phyloP scores from a whole-genome alignment of 306 rosid genomes.

The Casuarina glauca region DNA sequence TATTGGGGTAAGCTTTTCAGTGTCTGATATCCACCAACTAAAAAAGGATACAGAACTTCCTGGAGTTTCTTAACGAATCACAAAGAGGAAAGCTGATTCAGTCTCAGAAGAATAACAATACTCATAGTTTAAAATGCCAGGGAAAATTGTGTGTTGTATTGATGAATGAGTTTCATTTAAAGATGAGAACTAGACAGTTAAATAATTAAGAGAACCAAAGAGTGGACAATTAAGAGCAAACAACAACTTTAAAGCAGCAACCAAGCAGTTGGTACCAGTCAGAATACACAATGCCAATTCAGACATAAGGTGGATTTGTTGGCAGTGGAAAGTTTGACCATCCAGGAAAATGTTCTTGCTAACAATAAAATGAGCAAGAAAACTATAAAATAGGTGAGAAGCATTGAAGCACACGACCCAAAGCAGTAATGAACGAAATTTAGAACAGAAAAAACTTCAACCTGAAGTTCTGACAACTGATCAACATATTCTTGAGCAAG shows the following conservation, averaged over 20 bases:
- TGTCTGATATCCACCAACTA: no score
- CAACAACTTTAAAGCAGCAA: neutral
- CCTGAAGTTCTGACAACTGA: slow-evolving; percentile 98
- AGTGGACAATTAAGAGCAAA: neutral
- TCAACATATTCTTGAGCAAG: slow-evolving; percentile 97
- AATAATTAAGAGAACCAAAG: neutral
- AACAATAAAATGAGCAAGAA: neutral
- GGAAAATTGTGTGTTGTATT: neutral
- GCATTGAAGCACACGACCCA: neutral
- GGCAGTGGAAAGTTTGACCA: neutral
- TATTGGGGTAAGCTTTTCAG: neutral
- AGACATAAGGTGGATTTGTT: neutral
- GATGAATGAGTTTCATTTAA: neutral
- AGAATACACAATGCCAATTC: neutral
- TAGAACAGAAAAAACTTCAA: slow-evolving; percentile 26
- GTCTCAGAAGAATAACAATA: neutral
- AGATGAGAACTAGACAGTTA: neutral
- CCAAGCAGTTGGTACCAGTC: neutral
- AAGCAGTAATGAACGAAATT: slow-evolving; percentile 19
- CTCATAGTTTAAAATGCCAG: neutral
- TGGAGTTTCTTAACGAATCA: neutral
- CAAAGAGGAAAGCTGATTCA: neutral
- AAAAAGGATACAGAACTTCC: no score
- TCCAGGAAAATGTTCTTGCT: neutral
- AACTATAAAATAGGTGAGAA: neutral